Conservation (phyloP, 1,284 basidiomycete species). For the Cryptococcus wingfieldii region DNA sequence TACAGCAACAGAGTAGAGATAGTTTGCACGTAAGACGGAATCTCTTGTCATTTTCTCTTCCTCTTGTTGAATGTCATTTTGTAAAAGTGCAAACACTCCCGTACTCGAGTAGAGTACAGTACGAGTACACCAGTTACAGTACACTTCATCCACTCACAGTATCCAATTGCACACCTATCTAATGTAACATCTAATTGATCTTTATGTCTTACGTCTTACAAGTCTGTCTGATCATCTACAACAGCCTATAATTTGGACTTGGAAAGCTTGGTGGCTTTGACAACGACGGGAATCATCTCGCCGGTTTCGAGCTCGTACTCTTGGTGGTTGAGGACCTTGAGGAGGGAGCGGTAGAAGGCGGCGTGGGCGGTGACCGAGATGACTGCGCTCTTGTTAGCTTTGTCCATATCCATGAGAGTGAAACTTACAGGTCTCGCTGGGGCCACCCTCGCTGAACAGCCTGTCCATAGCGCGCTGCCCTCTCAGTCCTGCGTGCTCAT, state of each 20-base stretch:
- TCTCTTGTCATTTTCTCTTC: no score
- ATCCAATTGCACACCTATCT: no score
- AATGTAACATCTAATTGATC: background rate
- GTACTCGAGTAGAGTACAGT: no score
- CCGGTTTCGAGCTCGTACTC: conserved; percentile 44
- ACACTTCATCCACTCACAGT: no score
- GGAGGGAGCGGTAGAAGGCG: conserved; percentile 46
- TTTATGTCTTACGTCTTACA: background rate
- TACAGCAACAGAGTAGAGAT: no score
- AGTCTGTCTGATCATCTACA: background rate
- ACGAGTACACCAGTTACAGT: no score
- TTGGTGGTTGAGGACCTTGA: conserved; percentile 44
- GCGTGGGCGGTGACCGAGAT: conserved; percentile 52
- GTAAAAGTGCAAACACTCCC: no score
- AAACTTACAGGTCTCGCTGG: background rate
- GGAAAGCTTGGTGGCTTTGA: conserved; percentile 33
- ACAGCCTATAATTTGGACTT: background rate
- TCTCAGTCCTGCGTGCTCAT: conserved; percentile 57
- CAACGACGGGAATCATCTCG: conserved; percentile 48
- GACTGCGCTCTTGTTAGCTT: conserved; percentile 21
- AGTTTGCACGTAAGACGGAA: no score
- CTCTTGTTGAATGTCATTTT: no score
- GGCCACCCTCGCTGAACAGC: background rate
- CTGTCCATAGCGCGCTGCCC: conserved; percentile 59
- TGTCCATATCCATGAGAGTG: background rate